Conservation (phyloP, 2,329 filamentous ascomycete species). For the Metarhizium brunneum region DNA sequence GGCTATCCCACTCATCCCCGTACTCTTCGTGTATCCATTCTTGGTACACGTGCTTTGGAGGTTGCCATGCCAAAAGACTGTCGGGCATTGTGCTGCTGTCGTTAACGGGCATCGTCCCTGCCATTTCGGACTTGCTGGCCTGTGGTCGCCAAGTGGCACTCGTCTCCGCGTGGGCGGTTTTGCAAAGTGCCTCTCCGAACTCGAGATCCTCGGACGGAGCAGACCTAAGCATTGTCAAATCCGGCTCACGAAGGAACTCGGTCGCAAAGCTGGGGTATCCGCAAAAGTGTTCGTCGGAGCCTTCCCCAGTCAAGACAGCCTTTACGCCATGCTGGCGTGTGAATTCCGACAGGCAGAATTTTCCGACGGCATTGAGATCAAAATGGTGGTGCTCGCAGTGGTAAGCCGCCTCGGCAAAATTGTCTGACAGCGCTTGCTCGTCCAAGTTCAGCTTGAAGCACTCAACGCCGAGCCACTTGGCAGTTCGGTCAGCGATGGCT, state of each 20-base stretch:
- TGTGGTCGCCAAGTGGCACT: too few relatives aligned
- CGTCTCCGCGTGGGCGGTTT: too few relatives aligned
- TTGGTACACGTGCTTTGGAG: too few relatives aligned
- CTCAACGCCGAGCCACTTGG: slow-evolving; percentile 22
- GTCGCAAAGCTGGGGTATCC: slow-evolving; percentile 38
- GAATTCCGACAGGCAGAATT: slow-evolving; percentile 37
- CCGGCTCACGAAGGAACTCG: slow-evolving; percentile 40
- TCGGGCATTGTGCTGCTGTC: too few relatives aligned
- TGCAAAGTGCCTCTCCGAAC: not conserved
- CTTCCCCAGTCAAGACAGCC: slow-evolving; percentile 44
- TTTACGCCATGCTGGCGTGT: slow-evolving; percentile 37
- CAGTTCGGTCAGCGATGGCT: slow-evolving; percentile 21
- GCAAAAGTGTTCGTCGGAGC: slow-evolving; percentile 44
- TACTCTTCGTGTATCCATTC: too few relatives aligned
- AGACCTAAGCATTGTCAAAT: slow-evolving; percentile 24
- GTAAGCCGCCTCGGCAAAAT: slow-evolving; percentile 21
- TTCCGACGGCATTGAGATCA: slow-evolving; percentile 44
- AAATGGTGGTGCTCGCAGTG: slow-evolving; percentile 23
- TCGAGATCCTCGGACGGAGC: slow-evolving; percentile 7
- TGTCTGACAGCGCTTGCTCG: slow-evolving; percentile 18
- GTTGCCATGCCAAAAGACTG: too few relatives aligned
- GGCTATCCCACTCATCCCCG: too few relatives aligned
- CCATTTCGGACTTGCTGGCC: too few relatives aligned
- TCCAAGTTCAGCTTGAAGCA: slow-evolving; percentile 15
- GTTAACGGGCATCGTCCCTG: too few relatives aligned